Percentiles rank a stretch among this genome's conserved stretches.
Evolutionary conservation across 768 basidiomycete genomes (phyloP).

Genomic region (Russula olivacea): DNA sequence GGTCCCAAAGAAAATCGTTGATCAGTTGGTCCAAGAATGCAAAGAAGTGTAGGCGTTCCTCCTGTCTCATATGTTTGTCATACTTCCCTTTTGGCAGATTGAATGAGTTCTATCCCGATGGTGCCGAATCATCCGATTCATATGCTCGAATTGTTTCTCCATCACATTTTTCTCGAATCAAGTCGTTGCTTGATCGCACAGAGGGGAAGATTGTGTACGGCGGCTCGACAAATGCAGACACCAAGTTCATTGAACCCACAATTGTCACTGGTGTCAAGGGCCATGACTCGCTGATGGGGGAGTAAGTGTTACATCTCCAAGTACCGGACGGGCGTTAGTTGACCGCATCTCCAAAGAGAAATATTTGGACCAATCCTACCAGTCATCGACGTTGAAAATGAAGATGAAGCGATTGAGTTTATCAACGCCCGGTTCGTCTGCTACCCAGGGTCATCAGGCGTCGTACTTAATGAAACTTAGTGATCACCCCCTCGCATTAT

Average conservation of each 20-base stretch:
- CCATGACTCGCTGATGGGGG: conserved; percentile 70
- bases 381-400: conserved; percentile 59
- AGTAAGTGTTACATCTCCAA: conserved; percentile 40
- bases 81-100: conserved; percentile 34
- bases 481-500: conserved; percentile 69
- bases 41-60: conserved; percentile 37
- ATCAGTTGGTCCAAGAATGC: conserved; percentile 37
- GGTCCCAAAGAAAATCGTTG: conserved; percentile 39
- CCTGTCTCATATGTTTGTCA: neutral
- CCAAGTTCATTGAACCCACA: conserved; percentile 65
- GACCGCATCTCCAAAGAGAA: conserved; percentile 45
- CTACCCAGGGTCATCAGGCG: neutral
- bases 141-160: conserved; percentile 49
- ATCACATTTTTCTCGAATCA: conserved; percentile 54
- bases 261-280: conserved; percentile 55
- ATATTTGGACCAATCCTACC: conserved; percentile 81
- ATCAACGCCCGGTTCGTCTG: conserved; percentile 48
- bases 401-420: conserved; percentile 67
- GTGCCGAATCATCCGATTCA: conserved; percentile 40
- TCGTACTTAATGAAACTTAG: conserved; percentile 32
- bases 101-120: conserved; percentile 49
- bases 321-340: neutral
- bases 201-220: conserved; percentile 62
- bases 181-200: conserved; percentile 56
- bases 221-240: conserved; percentile 52